These are phyloP conservation scores for Scheffersomyces titani DNA, from an alignment of 1,139 yeast genomes.

Conservation along the genomic window DNA sequence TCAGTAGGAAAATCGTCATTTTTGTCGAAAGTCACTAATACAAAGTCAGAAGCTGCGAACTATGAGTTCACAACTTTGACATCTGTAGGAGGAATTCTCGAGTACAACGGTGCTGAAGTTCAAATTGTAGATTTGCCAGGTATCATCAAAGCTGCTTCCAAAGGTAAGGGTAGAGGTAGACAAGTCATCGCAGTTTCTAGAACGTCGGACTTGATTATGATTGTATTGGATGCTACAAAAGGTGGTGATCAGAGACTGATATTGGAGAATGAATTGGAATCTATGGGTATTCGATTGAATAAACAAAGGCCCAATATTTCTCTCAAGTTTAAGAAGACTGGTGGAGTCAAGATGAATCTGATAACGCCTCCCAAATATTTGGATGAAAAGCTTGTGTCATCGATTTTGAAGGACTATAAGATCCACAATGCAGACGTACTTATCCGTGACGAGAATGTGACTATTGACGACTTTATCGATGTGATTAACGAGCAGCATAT, in stretches of 20 bases:
- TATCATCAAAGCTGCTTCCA: constrained; percentile 94
- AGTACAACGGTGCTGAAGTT: constrained; percentile 94
- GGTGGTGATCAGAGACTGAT: constrained; percentile 85
- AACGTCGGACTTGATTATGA: constrained; percentile 88
- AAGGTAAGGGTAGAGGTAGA: constrained; percentile 96
- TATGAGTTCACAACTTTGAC: constrained; percentile 96
- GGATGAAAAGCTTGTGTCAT: constrained; percentile 77
- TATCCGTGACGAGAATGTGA: constrained; percentile 83
- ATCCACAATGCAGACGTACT: constrained; percentile 93
- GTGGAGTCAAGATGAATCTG: constrained; percentile 85
- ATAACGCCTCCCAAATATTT: constrained; percentile 80
- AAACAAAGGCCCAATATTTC: constrained; percentile 79
- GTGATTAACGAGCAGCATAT: constrained; percentile 85
- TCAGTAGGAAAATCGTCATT: constrained; percentile 96
- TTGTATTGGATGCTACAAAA: constrained; percentile 96
- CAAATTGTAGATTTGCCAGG: constrained; percentile 97
- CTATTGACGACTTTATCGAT: constrained; percentile 93
- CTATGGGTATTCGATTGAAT: constrained; percentile 90
- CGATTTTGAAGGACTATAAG: constrained; percentile 81
- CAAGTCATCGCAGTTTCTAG: constrained; percentile 96
- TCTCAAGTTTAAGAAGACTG: constrained; percentile 78
- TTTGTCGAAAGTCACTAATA: constrained; percentile 82
- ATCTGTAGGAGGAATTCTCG: constrained; percentile 92
- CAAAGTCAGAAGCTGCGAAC: constrained; percentile 92
- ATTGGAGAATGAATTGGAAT: constrained; percentile 85